Evolutionary conservation across 805 yeast species (phyloP).

Genomic region (Schwanniomyces polymorphus): DNA sequence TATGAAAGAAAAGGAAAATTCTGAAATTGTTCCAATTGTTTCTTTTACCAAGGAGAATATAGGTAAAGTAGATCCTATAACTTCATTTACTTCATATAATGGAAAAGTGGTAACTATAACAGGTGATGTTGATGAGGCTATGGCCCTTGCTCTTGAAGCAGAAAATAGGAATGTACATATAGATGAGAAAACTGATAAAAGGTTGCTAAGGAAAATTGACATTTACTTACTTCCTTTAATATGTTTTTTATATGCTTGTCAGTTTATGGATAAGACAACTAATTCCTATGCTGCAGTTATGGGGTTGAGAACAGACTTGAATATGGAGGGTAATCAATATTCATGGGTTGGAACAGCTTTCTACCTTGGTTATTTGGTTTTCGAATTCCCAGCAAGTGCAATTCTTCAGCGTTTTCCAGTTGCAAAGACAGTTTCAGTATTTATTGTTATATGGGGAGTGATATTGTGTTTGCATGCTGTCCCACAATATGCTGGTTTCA

Average conservation of each 20-base stretch:
- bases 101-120: slow-evolving; percentile 24
- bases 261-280: slow-evolving; percentile 46
- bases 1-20: not conserved
- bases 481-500: slow-evolving; percentile 15
- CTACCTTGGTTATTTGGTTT: slow-evolving; percentile 37
- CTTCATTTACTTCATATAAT: slow-evolving; percentile 14
- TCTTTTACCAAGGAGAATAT: slow-evolving; percentile 5
- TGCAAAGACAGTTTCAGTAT: slow-evolving; percentile 15
- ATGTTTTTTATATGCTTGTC: slow-evolving; percentile 29
- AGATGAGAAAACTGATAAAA: slow-evolving; percentile 10
- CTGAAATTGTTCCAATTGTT: slow-evolving; percentile 1
- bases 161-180: slow-evolving; percentile 9
- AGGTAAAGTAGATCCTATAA: slow-evolving; percentile 1
- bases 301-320: slow-evolving; percentile 39
- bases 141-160: slow-evolving; percentile 25
- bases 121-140: slow-evolving; percentile 40
- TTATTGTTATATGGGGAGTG: slow-evolving; percentile 13
- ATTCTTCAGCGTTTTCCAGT: slow-evolving; percentile 14
- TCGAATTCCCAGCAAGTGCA: too few relatives aligned
- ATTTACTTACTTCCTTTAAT: slow-evolving; percentile 29
- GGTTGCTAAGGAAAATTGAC: not conserved
- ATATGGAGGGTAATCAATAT: slow-evolving; percentile 41
- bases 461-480: slow-evolving; percentile 17
- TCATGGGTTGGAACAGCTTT: slow-evolving; percentile 47
- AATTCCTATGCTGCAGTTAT: slow-evolving; percentile 47